These are phyloP conservation scores for Eucalyptus guilfoylei DNA, from an alignment of 345 rosid species.

Conservation along the genomic window DNA sequence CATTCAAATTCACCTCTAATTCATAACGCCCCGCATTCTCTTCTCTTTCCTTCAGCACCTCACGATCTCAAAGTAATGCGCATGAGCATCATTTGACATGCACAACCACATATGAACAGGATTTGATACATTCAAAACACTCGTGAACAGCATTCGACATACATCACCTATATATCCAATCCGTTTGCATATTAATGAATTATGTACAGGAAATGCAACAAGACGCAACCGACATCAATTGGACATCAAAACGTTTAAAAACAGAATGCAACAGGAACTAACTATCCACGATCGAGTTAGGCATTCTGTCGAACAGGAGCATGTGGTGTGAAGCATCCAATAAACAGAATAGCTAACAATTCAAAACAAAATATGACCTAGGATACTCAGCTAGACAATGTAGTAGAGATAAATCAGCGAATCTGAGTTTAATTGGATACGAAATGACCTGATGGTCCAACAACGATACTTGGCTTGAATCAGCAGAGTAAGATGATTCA, in stretches of 20 bases:
- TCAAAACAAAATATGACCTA: background rate
- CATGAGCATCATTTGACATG: no score
- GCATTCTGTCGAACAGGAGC: background rate
- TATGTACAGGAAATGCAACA: no score
- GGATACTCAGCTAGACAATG: background rate
- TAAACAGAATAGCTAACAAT: background rate
- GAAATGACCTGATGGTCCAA: background rate
- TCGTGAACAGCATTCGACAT: no score
- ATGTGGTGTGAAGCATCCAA: background rate
- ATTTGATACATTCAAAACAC: no score
- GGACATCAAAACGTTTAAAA: background rate
- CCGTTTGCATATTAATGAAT: no score
- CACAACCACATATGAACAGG: no score
- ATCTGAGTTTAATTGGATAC: background rate
- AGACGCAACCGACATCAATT: no score
- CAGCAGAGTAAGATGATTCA: background rate
- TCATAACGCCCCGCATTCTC: no score
- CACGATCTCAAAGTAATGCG: no score
- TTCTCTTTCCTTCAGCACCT: no score
- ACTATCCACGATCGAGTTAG: background rate
- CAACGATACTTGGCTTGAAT: background rate
- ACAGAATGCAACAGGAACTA: background rate
- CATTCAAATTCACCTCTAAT: no score
- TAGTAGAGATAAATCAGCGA: background rate
- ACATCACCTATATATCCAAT: no score